Evolutionary conservation across 2,329 filamentous ascomycete species (phyloP).

Genomic region (Orbilia brochopaga): DNA sequence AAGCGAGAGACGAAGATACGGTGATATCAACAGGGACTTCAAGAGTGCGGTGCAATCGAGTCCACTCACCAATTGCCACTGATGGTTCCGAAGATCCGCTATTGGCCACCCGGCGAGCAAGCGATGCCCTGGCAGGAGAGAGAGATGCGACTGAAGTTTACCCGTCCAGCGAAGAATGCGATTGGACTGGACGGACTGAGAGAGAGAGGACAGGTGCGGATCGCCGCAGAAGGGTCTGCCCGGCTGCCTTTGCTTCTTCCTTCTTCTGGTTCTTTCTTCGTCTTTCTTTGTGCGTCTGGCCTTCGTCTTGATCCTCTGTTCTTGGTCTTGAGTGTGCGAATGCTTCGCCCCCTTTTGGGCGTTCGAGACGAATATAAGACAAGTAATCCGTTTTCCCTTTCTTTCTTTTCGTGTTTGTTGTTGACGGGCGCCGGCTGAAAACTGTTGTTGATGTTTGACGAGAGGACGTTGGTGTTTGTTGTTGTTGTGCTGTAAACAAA

Average conservation of each 20-base stretch:
- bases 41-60: background rate
- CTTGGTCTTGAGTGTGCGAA: too few relatives aligned
- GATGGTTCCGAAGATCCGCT: constrained; percentile 5
- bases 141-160: background rate
- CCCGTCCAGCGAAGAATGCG: constrained; percentile 6
- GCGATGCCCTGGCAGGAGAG: background rate
- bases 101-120: background rate
- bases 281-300: too few relatives aligned
- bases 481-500: constrained; percentile 5
- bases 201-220: background rate
- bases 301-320: too few relatives aligned
- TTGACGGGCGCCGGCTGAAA: too few relatives aligned
- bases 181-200: background rate
- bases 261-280: background rate
- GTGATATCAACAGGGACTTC: background rate
- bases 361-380: constrained; percentile 1
- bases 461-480: constrained; percentile 1
- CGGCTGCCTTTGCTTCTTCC: constrained; percentile 2
- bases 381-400: too few relatives aligned
- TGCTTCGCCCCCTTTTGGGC: constrained; percentile 3
- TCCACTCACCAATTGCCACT: constrained; percentile 6
- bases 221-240: constrained; percentile 2
- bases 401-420: too few relatives aligned
- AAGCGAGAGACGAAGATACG: background rate
- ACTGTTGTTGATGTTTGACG: constrained; percentile 6